Base-by-base conservation (phyloP, 495 filamentous ascomycete species). In the Penicillium silybi region DNA sequence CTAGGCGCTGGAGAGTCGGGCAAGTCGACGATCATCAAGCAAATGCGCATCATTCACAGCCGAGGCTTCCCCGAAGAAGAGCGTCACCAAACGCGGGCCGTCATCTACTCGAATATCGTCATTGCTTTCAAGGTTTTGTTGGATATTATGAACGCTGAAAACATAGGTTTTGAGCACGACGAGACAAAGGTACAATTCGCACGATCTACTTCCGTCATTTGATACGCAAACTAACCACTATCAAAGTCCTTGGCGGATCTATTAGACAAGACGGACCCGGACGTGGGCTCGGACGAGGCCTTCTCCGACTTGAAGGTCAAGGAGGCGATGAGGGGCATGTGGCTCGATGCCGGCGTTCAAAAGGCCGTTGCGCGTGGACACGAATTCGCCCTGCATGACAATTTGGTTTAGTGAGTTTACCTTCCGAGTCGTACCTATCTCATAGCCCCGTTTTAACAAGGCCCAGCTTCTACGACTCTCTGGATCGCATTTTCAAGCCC, bases 41-140 rank as follows among this genome's bases (percentile, higher is more conserved):
- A 98, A 78, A 98, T 98, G 93, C 91, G 92, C 64, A 85, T 98
- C 69, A 97, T 98, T 59, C 92, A 98, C 65, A 86, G 90, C 37
- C 82, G 89, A 66, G 93, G 95, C 18, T 97, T 97, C 68, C 89
- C 87, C 39, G 85, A 92, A 58, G 86, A 84, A 57, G 93, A 98
- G 68, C 87, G 92, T 58, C 84, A 92, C 56, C 90, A 96, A 72
- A 95, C 89, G 70, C 88, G 92, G 56, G 87, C 88, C 37, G 90
- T 97, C 63, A 93, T 98, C 53, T 97, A 96, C 71, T 86, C 85
- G 49, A 97, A 97, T 70, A 80, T 96, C 49, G 79, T 95, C 48
- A 85, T 89, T 62, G 90, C 91, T 1, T 89, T 95, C 76, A 89
- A 88, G 62, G 81, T 93, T 50, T 86, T 96, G 48, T 78, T 95